A percentile compares a stretch with the other conserved stretches of the same genome.
Evolutionary conservation across 1,284 basidiomycete species (phyloP).

Genomic region (Leccinum variabile): DNA sequence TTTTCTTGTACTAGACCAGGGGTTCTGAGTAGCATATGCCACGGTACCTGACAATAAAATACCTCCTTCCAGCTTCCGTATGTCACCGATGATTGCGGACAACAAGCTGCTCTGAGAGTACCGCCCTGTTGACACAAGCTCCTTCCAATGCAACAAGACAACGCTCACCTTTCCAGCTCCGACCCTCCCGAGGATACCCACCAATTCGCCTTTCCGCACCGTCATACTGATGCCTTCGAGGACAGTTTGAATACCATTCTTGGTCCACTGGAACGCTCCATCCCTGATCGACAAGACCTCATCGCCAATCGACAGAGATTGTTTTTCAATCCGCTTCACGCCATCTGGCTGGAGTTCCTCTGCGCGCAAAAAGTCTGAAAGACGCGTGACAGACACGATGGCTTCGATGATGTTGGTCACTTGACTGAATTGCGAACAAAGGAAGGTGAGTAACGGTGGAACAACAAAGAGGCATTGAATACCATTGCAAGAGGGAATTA

Average conservation of each 20-base stretch:
- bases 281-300: constrained; percentile 68
- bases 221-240: constrained; percentile 80
- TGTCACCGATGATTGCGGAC: constrained; percentile 85
- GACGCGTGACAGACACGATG: constrained; percentile 79
- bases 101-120: constrained; percentile 60
- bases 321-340: constrained; percentile 49
- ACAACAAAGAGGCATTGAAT: constrained; percentile 13
- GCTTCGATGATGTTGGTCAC: constrained; percentile 84
- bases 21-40: constrained; percentile 89
- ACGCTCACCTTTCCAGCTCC: constrained; percentile 80
- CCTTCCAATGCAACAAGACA: not conserved
- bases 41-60: constrained; percentile 73
- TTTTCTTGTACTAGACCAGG: constrained; percentile 60
- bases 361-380: constrained; percentile 76
- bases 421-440: constrained; percentile 53
- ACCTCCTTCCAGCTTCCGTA: constrained; percentile 75
- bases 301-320: constrained; percentile 56
- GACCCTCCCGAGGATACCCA: constrained; percentile 86
- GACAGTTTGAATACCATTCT: constrained; percentile 54
- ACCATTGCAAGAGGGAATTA: constrained; percentile 89
- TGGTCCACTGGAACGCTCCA: constrained; percentile 81
- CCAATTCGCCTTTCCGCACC: constrained; percentile 81
- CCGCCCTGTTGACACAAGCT: not conserved
- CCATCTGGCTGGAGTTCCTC: constrained; percentile 83
- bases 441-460: constrained; percentile 1